Evolutionary conservation across 2,329 filamentous ascomycete genomes (phyloP), one percentile per base, ranked within the genome.

Genomic region (Lachnellula hyalina): DNA sequence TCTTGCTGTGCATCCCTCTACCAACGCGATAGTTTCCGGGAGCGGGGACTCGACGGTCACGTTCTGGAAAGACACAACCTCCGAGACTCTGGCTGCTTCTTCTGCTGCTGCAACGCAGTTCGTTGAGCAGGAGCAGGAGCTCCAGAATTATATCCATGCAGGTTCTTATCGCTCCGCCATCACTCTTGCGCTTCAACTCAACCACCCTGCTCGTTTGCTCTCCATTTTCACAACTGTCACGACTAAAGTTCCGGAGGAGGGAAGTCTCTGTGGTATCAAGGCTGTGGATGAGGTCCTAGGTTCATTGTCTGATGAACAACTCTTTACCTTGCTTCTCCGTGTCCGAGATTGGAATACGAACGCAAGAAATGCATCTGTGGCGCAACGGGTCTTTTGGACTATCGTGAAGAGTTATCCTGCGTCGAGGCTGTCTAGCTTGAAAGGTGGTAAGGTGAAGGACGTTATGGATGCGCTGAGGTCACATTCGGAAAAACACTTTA

Each of bases 331-430:
- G 17, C 79, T 97, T 0, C 77, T 92, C 38, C 80, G 94, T 55
- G 73, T 96, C 45, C 82, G 95, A 46, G 94, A 99, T 73, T 99
- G 94, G 94, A 99, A 99, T 70, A 96, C 94, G 4, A 97, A 97
- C 65, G 91, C 90, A 0, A 82, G 90, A 58, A 96, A 90, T 3
- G 86, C 91, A 0, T 81, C 85, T 5, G 84, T 97, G 1, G 89
- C 94, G 1, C 94, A 99, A 72, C 83, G 86, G 35, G 86, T 99
- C 14, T 74, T 99, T 7, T 87, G 85, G 75, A 83, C 88, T 1
- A 68, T 99, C 7, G 84, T 96, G 50, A 84, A 84, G 61, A 88
- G 85, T 56, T 96, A 96, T 66, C 88, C 91, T 1, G 88, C 89
- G 2, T 83, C 83, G 48, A 83, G 86, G 54, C 83, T 97, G 54